A percentile compares a stretch with the other conserved stretches of the same genome.
Conservation (phyloP, 2,329 filamentous ascomycete species). For the Penicillium sp. region DNA sequence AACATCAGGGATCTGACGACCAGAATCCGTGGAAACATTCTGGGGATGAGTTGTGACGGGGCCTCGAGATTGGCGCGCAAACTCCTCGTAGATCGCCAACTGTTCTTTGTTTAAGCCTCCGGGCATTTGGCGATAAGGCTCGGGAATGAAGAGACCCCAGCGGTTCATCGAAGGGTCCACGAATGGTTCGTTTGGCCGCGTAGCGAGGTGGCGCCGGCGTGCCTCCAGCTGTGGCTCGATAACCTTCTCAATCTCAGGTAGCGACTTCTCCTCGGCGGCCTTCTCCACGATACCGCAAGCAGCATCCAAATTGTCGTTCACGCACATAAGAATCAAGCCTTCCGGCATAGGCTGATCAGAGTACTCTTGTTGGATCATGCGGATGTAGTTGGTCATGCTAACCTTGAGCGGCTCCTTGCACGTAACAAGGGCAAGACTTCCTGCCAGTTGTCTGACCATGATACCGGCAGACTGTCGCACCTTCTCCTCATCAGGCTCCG, state of each 20-base stretch:
- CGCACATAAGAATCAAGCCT: constrained; percentile 96
- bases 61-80: constrained; percentile 82
- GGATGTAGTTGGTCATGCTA: constrained; percentile 97
- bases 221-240: constrained; percentile 80
- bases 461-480: constrained; percentile 85
- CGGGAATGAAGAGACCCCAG: constrained; percentile 92
- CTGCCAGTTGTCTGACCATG: constrained; percentile 93
- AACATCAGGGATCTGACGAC: constrained; percentile 66
- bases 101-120: constrained; percentile 88
- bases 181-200: constrained; percentile 82
- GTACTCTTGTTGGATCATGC: constrained; percentile 73
- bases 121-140: constrained; percentile 86
- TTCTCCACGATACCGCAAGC: constrained; percentile 95
- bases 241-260: constrained; percentile 94
- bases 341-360: constrained; percentile 80
- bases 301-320: constrained; percentile 94
- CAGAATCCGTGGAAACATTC: constrained; percentile 63
- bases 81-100: constrained; percentile 95
- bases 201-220: constrained; percentile 75
- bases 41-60: constrained; percentile 59
- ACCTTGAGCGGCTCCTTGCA: constrained; percentile 96
- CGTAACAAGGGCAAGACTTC: constrained; percentile 93
- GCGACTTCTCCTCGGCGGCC: constrained; percentile 88
- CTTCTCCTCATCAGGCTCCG: constrained; percentile 86
- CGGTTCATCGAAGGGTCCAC: constrained; percentile 81